Evolutionary conservation across 2,329 filamentous ascomycete genomes (phyloP).

Genomic region (Neonectria neomacrospora): DNA sequence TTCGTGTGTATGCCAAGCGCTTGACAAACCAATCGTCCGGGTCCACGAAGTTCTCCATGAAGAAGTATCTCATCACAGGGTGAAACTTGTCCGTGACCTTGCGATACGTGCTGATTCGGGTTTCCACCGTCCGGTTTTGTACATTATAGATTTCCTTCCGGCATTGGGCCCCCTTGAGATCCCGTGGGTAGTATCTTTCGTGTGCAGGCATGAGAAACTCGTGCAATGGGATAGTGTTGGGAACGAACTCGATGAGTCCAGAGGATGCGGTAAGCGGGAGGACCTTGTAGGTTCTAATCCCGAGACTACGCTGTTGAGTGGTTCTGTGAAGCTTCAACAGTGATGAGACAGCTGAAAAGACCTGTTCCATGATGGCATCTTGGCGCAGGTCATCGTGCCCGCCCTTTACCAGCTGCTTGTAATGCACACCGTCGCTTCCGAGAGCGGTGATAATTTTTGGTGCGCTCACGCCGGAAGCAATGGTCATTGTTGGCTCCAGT

Average conservation of each 20-base stretch:
- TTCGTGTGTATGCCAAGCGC: conserved; percentile 90
- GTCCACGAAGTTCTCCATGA: conserved; percentile 92
- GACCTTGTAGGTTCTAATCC: conserved; percentile 97
- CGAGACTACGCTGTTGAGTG: conserved; percentile 87
- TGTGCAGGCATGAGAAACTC: conserved; percentile 94
- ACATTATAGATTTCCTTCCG: conserved; percentile 82
- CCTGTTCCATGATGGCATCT: conserved; percentile 99
- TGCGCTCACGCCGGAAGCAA: conserved; percentile 90
- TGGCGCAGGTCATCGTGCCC: conserved; percentile 96
- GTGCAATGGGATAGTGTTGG: conserved; percentile 90
- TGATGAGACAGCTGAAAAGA: conserved; percentile 94
- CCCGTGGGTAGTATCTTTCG: conserved; percentile 84
- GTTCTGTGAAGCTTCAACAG: conserved; percentile 86
- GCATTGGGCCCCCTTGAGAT: conserved; percentile 80
- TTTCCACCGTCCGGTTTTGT: conserved; percentile 75
- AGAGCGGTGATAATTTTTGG: conserved; percentile 92
- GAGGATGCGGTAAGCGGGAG: conserved; percentile 85
- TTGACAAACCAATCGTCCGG: conserved; percentile 96
- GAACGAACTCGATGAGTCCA: conserved; percentile 96
- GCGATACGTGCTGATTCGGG: conserved; percentile 79
- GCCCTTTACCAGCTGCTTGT: conserved; percentile 94
- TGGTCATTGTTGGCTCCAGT: conserved; percentile 80
- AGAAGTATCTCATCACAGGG: conserved; percentile 96
- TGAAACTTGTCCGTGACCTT: conserved; percentile 85
- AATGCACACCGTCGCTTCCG: conserved; percentile 79